Evolutionary conservation across 2,329 filamentous ascomycete species (phyloP).

Genomic region (Phialemonium atrogriseum): DNA sequence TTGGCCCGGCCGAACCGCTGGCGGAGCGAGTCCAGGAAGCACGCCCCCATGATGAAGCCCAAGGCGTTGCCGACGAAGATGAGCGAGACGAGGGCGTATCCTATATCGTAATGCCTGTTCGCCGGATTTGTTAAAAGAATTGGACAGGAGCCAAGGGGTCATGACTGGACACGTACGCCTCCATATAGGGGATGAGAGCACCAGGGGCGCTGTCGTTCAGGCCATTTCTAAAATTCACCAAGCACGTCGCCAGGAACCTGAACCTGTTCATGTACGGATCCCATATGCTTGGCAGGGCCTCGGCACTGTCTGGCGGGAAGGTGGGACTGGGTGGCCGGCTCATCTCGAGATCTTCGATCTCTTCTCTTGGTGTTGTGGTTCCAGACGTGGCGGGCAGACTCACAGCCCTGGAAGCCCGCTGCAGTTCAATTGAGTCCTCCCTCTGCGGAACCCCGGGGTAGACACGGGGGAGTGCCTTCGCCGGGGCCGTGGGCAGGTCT

Average conservation of each 20-base stretch:
- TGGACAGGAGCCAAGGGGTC: constrained; percentile 1
- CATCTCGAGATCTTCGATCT: constrained; percentile 35
- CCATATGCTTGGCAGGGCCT: constrained; percentile 47
- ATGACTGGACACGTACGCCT: constrained; percentile 33
- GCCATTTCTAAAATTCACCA: constrained; percentile 61
- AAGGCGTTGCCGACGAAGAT: constrained; percentile 73
- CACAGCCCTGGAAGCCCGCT: constrained; percentile 8
- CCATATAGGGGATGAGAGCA: constrained; percentile 74
- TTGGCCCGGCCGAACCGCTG: constrained; percentile 56
- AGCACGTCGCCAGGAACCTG: constrained; percentile 54
- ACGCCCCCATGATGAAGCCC: constrained; percentile 68
- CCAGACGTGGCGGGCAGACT: constrained; percentile 2
- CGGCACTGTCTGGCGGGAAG: constrained; percentile 23
- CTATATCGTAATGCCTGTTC: constrained; percentile 57
- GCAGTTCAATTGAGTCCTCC: constrained; percentile 21
- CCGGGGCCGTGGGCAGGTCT: constrained; percentile 21
- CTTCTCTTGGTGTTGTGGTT: constrained; percentile 8
- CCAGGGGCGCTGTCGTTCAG: constrained; percentile 70
- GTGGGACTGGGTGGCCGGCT: constrained; percentile 42
- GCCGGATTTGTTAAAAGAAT: constrained; percentile 5
- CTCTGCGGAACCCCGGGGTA: constrained; percentile 28
- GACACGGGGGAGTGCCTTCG: constrained; percentile 27
- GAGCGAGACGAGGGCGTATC: constrained; percentile 70
- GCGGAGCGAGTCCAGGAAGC: constrained; percentile 57
- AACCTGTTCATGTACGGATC: constrained; percentile 62